A percentile compares a stretch with the other conserved stretches of the same genome.
phyloP scores from a whole-genome alignment of 2,329 filamentous ascomycete genomes.

The Xylariaceae sp. region DNA sequence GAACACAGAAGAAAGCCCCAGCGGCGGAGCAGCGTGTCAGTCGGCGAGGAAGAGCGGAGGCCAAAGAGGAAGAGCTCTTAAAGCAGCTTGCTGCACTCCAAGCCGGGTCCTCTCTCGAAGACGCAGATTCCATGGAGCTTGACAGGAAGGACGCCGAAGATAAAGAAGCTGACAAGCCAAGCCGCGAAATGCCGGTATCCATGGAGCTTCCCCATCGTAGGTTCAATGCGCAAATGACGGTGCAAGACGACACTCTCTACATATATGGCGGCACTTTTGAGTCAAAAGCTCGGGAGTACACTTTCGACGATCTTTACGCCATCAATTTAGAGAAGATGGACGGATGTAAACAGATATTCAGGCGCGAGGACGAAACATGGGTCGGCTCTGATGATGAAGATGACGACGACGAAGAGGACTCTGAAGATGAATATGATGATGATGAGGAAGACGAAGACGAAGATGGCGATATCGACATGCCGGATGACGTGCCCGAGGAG shows the following conservation, averaged over 20 bases:
- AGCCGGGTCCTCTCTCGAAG: constrained; percentile 63
- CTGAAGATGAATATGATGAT: constrained; percentile 45
- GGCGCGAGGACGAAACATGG: constrained; percentile 80
- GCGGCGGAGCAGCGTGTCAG: constrained; percentile 52
- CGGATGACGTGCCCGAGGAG: constrained; percentile 40
- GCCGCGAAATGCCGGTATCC: constrained; percentile 59
- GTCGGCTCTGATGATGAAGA: constrained; percentile 49
- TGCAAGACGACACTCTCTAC: constrained; percentile 89
- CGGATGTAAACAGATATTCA: constrained; percentile 88
- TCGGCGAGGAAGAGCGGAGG: constrained; percentile 72
- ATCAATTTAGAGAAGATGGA: constrained; percentile 94
- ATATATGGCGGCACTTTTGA: constrained; percentile 96
- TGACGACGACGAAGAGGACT: constrained; percentile 35
- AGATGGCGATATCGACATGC: constrained; percentile 52
- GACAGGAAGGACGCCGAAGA: constrained; percentile 45
- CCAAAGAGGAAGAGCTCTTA: constrained; percentile 86
- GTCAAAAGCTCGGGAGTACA: constrained; percentile 90
- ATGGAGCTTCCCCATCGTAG: constrained; percentile 85
- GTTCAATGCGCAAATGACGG: constrained; percentile 86
- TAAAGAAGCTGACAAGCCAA: constrained; percentile 52
- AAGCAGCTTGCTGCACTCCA: constrained; percentile 83
- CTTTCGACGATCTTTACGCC: constrained; percentile 90
- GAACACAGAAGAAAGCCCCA: constrained; percentile 60
- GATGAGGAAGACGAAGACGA: constrained; percentile 56
- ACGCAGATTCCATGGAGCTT: constrained; percentile 37